These are phyloP conservation scores for Botryosphaeria agaves DNA, from an alignment of 2,329 filamentous ascomycete genomes.

Conservation along the genomic window DNA sequence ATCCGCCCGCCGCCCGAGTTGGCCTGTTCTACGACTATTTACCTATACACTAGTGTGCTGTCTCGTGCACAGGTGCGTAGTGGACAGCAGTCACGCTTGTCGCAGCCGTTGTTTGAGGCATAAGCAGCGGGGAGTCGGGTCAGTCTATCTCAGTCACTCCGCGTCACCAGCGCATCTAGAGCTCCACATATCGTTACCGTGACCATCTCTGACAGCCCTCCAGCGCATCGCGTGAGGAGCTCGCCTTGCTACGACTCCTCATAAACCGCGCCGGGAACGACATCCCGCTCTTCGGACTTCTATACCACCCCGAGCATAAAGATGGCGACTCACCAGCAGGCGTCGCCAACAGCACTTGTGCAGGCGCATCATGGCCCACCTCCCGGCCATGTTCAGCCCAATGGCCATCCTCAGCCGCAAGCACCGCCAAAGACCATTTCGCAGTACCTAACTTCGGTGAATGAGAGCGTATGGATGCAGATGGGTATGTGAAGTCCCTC, in stretches of 20 bases:
- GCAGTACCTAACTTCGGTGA: slow-evolving; percentile 60
- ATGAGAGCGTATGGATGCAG: slow-evolving; percentile 82
- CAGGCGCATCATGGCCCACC: slow-evolving; percentile 48
- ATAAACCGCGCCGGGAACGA: too few relatives aligned
- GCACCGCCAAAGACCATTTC: slow-evolving; percentile 45
- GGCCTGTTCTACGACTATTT: too few relatives aligned
- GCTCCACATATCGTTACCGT: neutral
- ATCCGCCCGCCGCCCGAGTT: too few relatives aligned
- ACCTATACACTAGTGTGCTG: too few relatives aligned
- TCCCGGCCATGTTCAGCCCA: slow-evolving; percentile 40
- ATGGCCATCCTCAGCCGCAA: slow-evolving; percentile 33
- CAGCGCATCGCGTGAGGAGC: neutral
- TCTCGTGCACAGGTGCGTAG: too few relatives aligned
- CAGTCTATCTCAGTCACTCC: too few relatives aligned
- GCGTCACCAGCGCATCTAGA: too few relatives aligned
- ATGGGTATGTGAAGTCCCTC: slow-evolving; percentile 47
- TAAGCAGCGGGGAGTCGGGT: too few relatives aligned
- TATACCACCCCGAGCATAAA: neutral
- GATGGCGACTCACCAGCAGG: slow-evolving; percentile 60
- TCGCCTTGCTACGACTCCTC: too few relatives aligned
- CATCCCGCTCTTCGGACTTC: too few relatives aligned
- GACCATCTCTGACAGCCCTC: neutral
- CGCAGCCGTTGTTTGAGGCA: too few relatives aligned
- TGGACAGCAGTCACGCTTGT: too few relatives aligned
- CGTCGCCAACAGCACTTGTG: slow-evolving; percentile 63